Evolutionary conservation across 2,329 filamentous ascomycete species (phyloP).

Genomic region (Daldinia sp.): DNA sequence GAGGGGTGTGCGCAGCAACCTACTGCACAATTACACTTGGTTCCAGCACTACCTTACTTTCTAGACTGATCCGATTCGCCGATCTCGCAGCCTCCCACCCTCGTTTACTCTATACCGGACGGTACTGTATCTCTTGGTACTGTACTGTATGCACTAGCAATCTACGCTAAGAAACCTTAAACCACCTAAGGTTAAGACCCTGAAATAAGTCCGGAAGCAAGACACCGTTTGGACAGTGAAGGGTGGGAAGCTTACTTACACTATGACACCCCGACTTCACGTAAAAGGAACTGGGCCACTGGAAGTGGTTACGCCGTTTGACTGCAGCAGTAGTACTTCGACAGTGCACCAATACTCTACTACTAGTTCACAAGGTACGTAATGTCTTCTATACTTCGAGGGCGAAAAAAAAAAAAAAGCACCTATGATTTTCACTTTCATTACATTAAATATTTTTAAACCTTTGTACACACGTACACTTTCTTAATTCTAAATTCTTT

Average conservation of each 20-base stretch:
- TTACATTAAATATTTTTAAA: neutral
- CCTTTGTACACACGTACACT: neutral
- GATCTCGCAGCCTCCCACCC: conserved; percentile 33
- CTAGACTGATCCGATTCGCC: conserved; percentile 35
- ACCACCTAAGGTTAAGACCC: conserved; percentile 35
- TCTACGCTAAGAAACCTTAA: conserved; percentile 37
- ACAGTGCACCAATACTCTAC: conserved; percentile 24
- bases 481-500: conserved; percentile 2
- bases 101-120: conserved; percentile 14
- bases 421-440: neutral
- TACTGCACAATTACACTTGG: conserved; percentile 31
- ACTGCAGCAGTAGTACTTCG: conserved; percentile 22
- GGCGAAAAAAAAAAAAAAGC: neutral
- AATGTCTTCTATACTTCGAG: neutral
- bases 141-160: conserved; percentile 22
- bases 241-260: too few relatives aligned
- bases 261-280: conserved; percentile 36
- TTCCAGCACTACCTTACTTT: conserved; percentile 19
- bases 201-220: conserved; percentile 29
- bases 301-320: conserved; percentile 28
- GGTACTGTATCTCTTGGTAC: conserved; percentile 28
- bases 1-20: conserved; percentile 11
- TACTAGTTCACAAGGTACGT: conserved; percentile 22
- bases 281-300: conserved; percentile 33
- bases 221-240: too few relatives aligned